Evolutionary conservation across 306 rosid species (phyloP), one percentile per base, ranked within the genome.

Genomic region (Dalbergia cochinchinensis): DNA sequence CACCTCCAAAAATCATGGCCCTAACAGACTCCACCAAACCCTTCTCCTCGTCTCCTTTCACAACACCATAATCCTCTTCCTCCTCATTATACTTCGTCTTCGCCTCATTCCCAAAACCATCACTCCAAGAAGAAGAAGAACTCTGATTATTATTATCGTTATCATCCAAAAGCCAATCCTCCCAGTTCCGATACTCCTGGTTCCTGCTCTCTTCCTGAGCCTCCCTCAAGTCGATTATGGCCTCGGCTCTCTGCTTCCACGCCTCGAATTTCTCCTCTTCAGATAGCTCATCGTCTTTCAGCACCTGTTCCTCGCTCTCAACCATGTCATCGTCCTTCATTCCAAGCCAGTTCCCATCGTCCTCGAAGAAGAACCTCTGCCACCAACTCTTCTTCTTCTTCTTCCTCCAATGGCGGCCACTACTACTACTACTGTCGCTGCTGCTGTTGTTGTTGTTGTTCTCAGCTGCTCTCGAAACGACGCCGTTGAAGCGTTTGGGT

Each of bases 161-260:
- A 7, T 45, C 85, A 44, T 90, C 88, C 19, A 85, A 76, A 47
- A 94, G 86, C 99, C 99, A 95, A 73, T 95, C 99, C 80, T 91
- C 97, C 97, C 99, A 95, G 42, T 74, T 84, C 80, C 88, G 87
- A 44, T 77, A 69, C 57, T 89, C 97, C 80, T 90, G 83, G 22
- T 94, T 91, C 61, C 69, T 88, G 60, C 54, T 71, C 74, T 92
- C 95, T 69, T 92, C 91, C 41, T 84, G 94, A 0, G 97, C 97
- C 78, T 95, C 97, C 84, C 97, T 86, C 69, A 95, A 64, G 69
- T 95, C 99, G 5, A 88, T 75, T 20, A 92, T 95, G 1, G 98
- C 97, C 59, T 95, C 98, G 0, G 97, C 99, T 80, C 99, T 89
- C 62, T 83, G 86, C 92, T 85, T 95, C 99, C 99, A 95, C 6